Conservation (phyloP, 2,329 filamentous ascomycete genomes). For the Aureobasidium uvarum region DNA sequence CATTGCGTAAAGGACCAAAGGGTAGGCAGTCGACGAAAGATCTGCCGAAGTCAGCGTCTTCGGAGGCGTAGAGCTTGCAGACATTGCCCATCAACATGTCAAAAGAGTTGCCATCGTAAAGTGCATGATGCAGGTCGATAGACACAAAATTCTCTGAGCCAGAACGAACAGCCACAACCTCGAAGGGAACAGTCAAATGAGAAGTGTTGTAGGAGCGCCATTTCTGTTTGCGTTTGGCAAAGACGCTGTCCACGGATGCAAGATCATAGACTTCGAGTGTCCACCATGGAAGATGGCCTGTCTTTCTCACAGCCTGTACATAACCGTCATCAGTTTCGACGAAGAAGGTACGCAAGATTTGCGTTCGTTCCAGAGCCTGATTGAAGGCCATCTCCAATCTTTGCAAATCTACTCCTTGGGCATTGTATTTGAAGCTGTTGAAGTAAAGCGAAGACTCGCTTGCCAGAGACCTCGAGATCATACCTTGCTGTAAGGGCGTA, state of each 20-base stretch:
- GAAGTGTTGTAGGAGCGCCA: conserved; percentile 58
- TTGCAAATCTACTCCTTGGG: conserved; percentile 51
- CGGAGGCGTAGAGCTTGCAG: conserved; percentile 50
- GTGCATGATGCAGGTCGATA: conserved; percentile 75
- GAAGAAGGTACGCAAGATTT: conserved; percentile 73
- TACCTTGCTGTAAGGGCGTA: conserved; percentile 81
- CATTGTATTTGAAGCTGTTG: conserved; percentile 65
- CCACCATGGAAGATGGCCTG: conserved; percentile 25
- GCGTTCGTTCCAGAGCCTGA: conserved; percentile 50
- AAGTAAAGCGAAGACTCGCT: conserved; percentile 66
- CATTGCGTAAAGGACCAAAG: conserved; percentile 62
- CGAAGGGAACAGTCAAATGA: conserved; percentile 53
- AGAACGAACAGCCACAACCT: conserved; percentile 48
- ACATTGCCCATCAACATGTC: conserved; percentile 64
- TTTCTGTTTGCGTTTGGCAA: conserved; percentile 41
- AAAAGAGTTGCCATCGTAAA: conserved; percentile 84
- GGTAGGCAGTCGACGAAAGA: conserved; percentile 66
- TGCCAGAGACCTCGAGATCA: conserved; percentile 68
- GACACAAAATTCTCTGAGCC: conserved; percentile 47
- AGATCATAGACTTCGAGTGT: conserved; percentile 47
- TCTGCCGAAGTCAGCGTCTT: conserved; percentile 43
- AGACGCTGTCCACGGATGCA: conserved; percentile 38
- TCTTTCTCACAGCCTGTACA: conserved; percentile 64
- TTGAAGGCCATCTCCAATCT: conserved; percentile 60
- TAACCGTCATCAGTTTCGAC: conserved; percentile 70